Percentiles rank a stretch among this genome's conserved stretches.
These are phyloP conservation scores for Pseudogymnoascus sp. DNA, from an alignment of 2,329 filamentous ascomycete genomes.

Conservation along the genomic window DNA sequence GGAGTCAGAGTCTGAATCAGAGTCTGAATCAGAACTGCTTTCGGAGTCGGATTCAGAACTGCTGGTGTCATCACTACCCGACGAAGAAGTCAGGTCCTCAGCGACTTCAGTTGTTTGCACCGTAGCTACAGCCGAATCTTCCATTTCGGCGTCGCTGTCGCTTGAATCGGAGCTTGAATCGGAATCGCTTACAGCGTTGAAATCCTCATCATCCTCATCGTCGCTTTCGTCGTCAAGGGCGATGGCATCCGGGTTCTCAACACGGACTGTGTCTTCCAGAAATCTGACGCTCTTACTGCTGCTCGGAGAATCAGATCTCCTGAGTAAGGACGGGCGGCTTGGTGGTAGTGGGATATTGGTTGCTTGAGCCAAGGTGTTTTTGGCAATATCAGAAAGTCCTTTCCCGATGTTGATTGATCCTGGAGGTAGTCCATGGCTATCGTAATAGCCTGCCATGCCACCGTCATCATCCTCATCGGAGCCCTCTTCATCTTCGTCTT, in stretches of 20 bases:
- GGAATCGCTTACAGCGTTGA: slow-evolving; percentile 2
- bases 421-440: slow-evolving; percentile 26
- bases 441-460: slow-evolving; percentile 25
- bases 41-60: slow-evolving; percentile 15
- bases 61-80: slow-evolving; percentile 17
- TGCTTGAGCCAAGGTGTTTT: slow-evolving; percentile 12
- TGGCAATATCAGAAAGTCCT: slow-evolving; percentile 23
- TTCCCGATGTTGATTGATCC: slow-evolving; percentile 27
- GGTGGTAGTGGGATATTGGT: slow-evolving; percentile 11
- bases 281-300: slow-evolving; percentile 25
- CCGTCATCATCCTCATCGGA: slow-evolving; percentile 21
- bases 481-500: slow-evolving; percentile 26
- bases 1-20: slow-evolving; percentile 24
- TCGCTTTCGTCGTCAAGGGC: slow-evolving; percentile 25
- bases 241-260: slow-evolving; percentile 19
- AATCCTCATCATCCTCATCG: slow-evolving; percentile 17
- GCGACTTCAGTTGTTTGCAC: not conserved
- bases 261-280: slow-evolving; percentile 16
- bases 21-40: slow-evolving; percentile 20
- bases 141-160: not conserved
- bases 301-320: slow-evolving; percentile 17
- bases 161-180: not conserved
- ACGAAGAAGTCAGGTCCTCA: not conserved
- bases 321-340: slow-evolving; percentile 10
- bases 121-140: not conserved